phyloP scores from a whole-genome alignment of 805 yeast species.

The Pichia phayaonensis region DNA sequence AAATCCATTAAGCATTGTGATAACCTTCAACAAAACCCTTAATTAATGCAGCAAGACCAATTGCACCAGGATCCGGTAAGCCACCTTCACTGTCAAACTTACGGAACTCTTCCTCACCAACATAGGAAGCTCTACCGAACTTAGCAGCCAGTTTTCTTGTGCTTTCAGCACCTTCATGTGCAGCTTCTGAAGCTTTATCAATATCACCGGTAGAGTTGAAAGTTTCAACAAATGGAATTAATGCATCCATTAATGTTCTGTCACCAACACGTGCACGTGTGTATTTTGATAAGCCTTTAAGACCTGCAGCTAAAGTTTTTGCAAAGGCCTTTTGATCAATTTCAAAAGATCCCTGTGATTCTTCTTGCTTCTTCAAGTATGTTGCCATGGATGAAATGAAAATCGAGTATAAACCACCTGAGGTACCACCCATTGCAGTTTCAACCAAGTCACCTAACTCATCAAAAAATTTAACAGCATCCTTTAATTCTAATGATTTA shows the following conservation, averaged over 20 bases:
- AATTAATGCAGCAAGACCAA: slow-evolving; percentile 52
- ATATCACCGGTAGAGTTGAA: slow-evolving; percentile 47
- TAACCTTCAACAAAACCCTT: slow-evolving; percentile 26
- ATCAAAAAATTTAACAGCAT: slow-evolving; percentile 53
- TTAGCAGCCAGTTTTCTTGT: slow-evolving; percentile 74
- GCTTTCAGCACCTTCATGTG: slow-evolving; percentile 64
- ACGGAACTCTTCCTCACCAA: slow-evolving; percentile 50
- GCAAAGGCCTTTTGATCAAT: slow-evolving; percentile 35
- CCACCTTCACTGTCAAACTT: slow-evolving; percentile 50
- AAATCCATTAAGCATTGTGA: slow-evolving; percentile 3
- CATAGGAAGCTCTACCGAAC: slow-evolving; percentile 92
- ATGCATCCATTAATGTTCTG: slow-evolving; percentile 80
- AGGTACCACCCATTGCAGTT: slow-evolving; percentile 91
- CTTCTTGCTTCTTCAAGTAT: slow-evolving; percentile 34
- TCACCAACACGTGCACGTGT: slow-evolving; percentile 88
- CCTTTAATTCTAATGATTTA: slow-evolving; percentile 32
- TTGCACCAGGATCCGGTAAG: slow-evolving; percentile 95
- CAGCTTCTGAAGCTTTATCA: slow-evolving; percentile 56
- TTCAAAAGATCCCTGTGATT: slow-evolving; percentile 19
- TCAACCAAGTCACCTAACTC: slow-evolving; percentile 79
- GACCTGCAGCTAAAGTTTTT: slow-evolving; percentile 47
- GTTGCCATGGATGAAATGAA: slow-evolving; percentile 69
- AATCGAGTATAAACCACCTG: slow-evolving; percentile 89
- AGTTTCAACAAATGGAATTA: slow-evolving; percentile 75
- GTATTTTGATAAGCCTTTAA: slow-evolving; percentile 70